phyloP scores from a whole-genome alignment of 768 basidiomycete genomes.

The Boletus tomentosulus region DNA sequence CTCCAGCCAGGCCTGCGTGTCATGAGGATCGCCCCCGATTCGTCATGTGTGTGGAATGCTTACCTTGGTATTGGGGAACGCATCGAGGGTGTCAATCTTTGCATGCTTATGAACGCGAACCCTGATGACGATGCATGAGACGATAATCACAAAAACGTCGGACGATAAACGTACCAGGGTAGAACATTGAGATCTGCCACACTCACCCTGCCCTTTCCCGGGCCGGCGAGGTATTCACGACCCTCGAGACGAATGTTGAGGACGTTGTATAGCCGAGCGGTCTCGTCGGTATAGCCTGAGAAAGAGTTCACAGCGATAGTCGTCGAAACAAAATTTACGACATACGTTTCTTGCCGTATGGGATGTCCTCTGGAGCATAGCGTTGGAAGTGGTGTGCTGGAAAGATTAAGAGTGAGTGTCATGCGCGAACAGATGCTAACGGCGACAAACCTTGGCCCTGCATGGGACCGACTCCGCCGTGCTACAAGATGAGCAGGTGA shows the following conservation, averaged over 20 bases:
- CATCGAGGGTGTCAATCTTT: slow-evolving; percentile 54
- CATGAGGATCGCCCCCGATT: neutral
- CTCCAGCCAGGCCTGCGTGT: slow-evolving; percentile 28
- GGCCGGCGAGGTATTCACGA: slow-evolving; percentile 79
- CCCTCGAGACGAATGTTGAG: slow-evolving; percentile 71
- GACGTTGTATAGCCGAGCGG: slow-evolving; percentile 78
- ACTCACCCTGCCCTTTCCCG: slow-evolving; percentile 60
- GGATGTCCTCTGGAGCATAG: slow-evolving; percentile 63
- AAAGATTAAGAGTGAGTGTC: slow-evolving; percentile 8
- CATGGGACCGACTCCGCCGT: slow-evolving; percentile 85
- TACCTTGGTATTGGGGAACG: slow-evolving; percentile 62
- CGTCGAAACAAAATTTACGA: neutral
- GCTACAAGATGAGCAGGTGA: slow-evolving; percentile 36
- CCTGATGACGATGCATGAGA: slow-evolving; percentile 36
- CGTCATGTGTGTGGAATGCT: neutral
- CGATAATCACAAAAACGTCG: too few relatives aligned
- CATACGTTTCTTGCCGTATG: slow-evolving; percentile 64
- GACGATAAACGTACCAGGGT: slow-evolving; percentile 46
- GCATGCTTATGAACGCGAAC: slow-evolving; percentile 44
- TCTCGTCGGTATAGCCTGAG: slow-evolving; percentile 74
- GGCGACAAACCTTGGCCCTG: slow-evolving; percentile 55
- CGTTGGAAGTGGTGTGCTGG: slow-evolving; percentile 66
- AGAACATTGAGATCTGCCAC: slow-evolving; percentile 70
- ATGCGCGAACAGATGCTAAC: neutral
- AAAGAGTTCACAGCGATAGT: slow-evolving; percentile 8